Evolutionary conservation across 2,329 filamentous ascomycete species (phyloP), one percentile per base, ranked within the genome.

Genomic region (Talaromyces sp.): DNA sequence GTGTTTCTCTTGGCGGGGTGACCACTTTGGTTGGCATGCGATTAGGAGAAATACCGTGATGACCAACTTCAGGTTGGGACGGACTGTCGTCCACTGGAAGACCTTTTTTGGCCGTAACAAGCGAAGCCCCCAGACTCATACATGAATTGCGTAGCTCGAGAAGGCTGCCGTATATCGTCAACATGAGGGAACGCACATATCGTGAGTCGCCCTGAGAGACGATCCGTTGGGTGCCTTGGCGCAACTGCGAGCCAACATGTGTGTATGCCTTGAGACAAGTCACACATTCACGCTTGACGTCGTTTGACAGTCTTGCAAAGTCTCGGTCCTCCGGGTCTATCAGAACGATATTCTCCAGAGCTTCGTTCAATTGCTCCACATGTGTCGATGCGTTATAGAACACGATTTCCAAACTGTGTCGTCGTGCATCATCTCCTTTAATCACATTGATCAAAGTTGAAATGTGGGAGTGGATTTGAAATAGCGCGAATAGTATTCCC

Each of bases 131-230:
- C 56, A 87, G 75, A 58, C 79, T 76, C 25, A 77, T 75, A 68
- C 83, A 85, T 47, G 84, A 82, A 69, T 87, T 87, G 57, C 83
- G 82, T 62, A 85, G 76, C 69, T 88, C 85, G 53, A 85, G 73
- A 55, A 86, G 70, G 64, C 84, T 83, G 55, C 82, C 81, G 66
- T 85, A 85, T 39, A 86, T 79, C 64, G 85, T 80, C 39, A 86
- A 78, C 73, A 88, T 79, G 51, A 86, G 76, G 17, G 81, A 84
- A 28, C 85, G 82, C 57, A 87, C 74, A 64, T 86, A 83, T 61
- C 82, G 80, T 7, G 81, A 77, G 65, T 87, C 84, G 4, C 81
- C 80, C 55, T 82, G 79, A 54, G 80, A 75, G n/a, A 84, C 78
- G 36, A 85, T 82, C 61, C 82, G 83, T 53, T 74, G 72, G 27